Percentiles rank a stretch among this genome's conserved stretches.
phyloP scores from a whole-genome alignment of 2,329 filamentous ascomycete species.

The Alternaria triticina region DNA sequence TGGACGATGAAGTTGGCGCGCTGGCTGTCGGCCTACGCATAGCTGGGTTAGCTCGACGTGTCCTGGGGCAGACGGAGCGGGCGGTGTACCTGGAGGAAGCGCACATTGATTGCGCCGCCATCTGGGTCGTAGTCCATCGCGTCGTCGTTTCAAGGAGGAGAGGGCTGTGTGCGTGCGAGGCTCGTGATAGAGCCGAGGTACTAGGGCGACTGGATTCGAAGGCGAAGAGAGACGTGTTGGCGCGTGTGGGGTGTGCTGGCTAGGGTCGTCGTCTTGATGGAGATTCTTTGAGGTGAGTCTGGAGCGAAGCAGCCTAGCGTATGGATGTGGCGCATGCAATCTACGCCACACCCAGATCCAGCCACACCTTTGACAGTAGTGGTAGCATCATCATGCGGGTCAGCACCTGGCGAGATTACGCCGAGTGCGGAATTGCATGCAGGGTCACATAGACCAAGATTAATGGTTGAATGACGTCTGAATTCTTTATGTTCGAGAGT shows the following conservation, averaged over 20 bases:
- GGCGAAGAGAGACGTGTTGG: slow-evolving; percentile 25
- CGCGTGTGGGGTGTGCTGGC: slow-evolving; percentile 22
- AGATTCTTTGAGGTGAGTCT: slow-evolving; percentile 32
- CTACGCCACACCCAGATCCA: slow-evolving; percentile 15
- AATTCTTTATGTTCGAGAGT: neutral
- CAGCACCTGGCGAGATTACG: neutral
- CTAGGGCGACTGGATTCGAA: slow-evolving; percentile 24
- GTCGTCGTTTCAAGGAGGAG: slow-evolving; percentile 15
- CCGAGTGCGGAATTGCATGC: neutral
- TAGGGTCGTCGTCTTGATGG: slow-evolving; percentile 11
- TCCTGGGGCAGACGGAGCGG: slow-evolving; percentile 20
- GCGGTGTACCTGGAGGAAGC: slow-evolving; percentile 46
- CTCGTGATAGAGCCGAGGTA: slow-evolving; percentile 15
- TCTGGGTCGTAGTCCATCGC: slow-evolving; percentile 61
- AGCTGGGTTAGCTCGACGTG: slow-evolving; percentile 27
- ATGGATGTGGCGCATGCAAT: slow-evolving; percentile 1
- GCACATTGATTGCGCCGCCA: slow-evolving; percentile 50
- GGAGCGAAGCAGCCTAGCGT: slow-evolving; percentile 13
- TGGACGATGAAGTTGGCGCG: slow-evolving; percentile 91
- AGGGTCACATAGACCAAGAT: neutral
- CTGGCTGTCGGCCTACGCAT: slow-evolving; percentile 71
- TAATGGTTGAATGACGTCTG: neutral
- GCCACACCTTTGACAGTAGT: neutral
- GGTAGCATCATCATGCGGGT: neutral
- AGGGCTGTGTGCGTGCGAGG: slow-evolving; percentile 14